Base-by-base conservation (phyloP, 805 yeast genomes). In the Priceomyces carsonii region DNA sequence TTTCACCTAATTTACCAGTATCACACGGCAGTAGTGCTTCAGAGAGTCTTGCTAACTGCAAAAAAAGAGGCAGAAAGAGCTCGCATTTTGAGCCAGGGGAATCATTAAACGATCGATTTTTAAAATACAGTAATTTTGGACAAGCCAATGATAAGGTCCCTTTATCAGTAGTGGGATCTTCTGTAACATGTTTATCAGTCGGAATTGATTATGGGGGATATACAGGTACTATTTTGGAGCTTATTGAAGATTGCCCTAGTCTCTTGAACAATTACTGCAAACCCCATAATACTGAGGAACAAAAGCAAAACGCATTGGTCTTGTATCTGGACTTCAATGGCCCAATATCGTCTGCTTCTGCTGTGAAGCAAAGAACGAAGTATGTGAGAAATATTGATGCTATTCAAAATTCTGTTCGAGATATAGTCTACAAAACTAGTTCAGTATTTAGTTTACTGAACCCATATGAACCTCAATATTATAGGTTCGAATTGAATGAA, bases 381-480 rank as follows among this genome's bases (percentile, higher is more conserved):
- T 45, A 39, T 27, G 25, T 35, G 13, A 41, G 53, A 27, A 39
- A 40, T n/a, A 33, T 51, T 18, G 31, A 29, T 10, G 32, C 8
- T 6, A 18, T 45, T 10, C 34, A 42, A 6, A 39, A 41, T 7
- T 33, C 52, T 3, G 48, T 57, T n/a, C 26, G 47, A n/a, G 46
- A 45, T 43, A 44, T 59, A 9, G 43, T 43, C 7, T 59, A 59
- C 43, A 48, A 48, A 28, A 44, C 45, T 13, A 49, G 53, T 15
- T 29, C 47, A 2, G 42, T 44, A n/a, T 59, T 46, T 42, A 37
- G 38, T 18, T 26, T 40, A 14, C 40, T 45, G 22, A 47, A 38
- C 12, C 66, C 66, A 5, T 60, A 60, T 34, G 63, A 60, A 37
- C 61, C 62, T 12, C 63, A 60, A 33, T 55, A 49, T 33, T 47